Percentiles rank a stretch among this genome's conserved stretches.
phyloP scores from a whole-genome alignment of 192 early-diverging fungal species.

The Coemansia sp. region DNA sequence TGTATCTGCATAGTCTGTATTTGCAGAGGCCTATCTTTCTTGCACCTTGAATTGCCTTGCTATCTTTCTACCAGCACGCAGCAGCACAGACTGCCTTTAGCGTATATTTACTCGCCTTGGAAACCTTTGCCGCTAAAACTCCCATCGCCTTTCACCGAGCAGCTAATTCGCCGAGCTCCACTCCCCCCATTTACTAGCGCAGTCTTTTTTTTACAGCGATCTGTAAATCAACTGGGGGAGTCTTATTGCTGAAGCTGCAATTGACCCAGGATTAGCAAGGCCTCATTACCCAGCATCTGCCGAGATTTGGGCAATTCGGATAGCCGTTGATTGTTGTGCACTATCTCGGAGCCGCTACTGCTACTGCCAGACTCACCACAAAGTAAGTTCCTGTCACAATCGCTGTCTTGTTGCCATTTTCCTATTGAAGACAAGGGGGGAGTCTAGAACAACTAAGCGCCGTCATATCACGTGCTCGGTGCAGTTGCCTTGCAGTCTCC shows the following conservation, averaged over 20 bases:
- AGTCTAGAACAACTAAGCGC: neutral
- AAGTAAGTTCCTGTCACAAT: constrained; percentile 6
- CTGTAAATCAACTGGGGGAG: constrained; percentile 8
- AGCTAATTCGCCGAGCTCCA: constrained; percentile 3
- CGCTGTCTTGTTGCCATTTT: neutral
- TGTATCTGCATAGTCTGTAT: neutral
- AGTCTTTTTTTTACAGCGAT: neutral
- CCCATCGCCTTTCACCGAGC: neutral
- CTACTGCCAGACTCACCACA: neutral
- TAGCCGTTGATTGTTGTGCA: constrained; percentile 3
- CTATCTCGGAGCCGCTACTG: neutral
- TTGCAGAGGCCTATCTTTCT: neutral
- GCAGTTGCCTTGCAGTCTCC: neutral
- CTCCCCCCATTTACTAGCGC: constrained; percentile 6
- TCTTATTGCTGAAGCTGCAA: neutral
- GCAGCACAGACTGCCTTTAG: neutral
- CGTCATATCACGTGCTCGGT: neutral
- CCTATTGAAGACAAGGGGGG: neutral
- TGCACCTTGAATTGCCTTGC: neutral
- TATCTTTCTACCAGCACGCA: constrained; percentile 6
- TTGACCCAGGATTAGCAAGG: neutral
- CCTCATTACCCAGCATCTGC: neutral
- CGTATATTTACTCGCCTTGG: constrained; percentile 4
- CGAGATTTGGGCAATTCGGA: neutral
- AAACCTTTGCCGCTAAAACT: neutral